A percentile compares a stretch with the other conserved stretches of the same genome.
phyloP scores from a whole-genome alignment of 2,329 filamentous ascomycete genomes.

The Zymoseptoria passerinii region DNA sequence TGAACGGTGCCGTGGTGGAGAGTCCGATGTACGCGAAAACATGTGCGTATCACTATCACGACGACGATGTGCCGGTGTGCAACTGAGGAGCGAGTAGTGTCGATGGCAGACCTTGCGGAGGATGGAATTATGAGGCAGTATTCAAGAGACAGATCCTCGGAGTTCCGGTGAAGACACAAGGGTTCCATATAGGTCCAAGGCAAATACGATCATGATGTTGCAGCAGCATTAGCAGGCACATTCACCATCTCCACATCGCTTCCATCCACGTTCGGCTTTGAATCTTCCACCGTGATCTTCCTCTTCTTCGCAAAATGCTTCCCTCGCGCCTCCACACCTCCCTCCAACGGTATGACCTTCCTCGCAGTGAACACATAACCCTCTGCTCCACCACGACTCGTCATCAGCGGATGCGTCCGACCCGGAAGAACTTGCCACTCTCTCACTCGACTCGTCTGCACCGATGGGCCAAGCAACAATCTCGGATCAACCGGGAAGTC shows the following conservation, averaged over 20 bases:
- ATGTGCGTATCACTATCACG: too few species aligned
- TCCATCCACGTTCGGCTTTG: not conserved
- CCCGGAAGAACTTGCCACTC: constrained; percentile 88
- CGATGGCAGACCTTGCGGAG: too few species aligned
- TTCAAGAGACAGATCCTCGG: too few species aligned
- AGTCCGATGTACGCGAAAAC: too few species aligned
- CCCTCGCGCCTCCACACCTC: constrained; percentile 73
- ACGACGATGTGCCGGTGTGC: too few species aligned
- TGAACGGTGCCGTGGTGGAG: too few species aligned
- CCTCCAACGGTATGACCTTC: constrained; percentile 69
- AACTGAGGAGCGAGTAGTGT: too few species aligned
- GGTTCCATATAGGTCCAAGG: too few species aligned
- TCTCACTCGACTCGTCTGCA: constrained; percentile 73
- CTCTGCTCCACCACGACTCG: constrained; percentile 73
- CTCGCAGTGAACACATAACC: constrained; percentile 84
- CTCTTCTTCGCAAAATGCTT: constrained; percentile 41
- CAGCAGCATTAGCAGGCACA: not conserved
- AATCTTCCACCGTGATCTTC: not conserved
- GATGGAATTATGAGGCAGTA: too few species aligned
- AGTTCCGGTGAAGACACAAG: too few species aligned
- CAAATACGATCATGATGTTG: too few species aligned
- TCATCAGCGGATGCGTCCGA: constrained; percentile 92
- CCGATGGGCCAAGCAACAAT: constrained; percentile 64
- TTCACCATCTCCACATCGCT: not conserved
- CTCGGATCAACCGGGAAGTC: constrained; percentile 87